A percentile compares a stretch with the other conserved stretches of the same genome.
Evolutionary conservation across 805 yeast species (phyloP).

Genomic region (Kuraishia hungarica): DNA sequence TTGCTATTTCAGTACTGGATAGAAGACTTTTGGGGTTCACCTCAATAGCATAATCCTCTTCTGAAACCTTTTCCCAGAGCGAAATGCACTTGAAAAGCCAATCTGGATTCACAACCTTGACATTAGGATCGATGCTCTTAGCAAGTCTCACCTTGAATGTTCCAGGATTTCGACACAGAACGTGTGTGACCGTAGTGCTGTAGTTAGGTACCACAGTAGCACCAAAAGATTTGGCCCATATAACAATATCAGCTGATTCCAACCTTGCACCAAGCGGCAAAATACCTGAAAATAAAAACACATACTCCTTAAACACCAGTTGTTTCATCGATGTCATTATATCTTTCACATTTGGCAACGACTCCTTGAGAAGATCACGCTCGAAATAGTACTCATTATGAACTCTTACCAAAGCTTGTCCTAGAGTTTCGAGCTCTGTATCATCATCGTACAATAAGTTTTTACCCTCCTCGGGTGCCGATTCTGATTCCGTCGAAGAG

Average conservation of each 20-base stretch:
- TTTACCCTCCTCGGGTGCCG: constrained; percentile 22
- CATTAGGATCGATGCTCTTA: constrained; percentile 44
- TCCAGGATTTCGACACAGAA: constrained; percentile 70
- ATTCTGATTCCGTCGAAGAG: constrained; percentile 1
- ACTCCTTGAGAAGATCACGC: constrained; percentile 22
- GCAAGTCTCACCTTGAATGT: constrained; percentile 85
- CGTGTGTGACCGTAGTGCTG: constrained; percentile 72
- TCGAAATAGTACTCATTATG: constrained; percentile 59
- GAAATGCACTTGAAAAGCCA: constrained; percentile 88
- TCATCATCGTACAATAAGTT: constrained; percentile 73
- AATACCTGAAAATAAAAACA: constrained; percentile 80
- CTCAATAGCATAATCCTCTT: constrained; percentile 44
- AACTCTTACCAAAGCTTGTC: constrained; percentile 51
- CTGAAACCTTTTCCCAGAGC: constrained; percentile 66
- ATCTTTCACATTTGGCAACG: constrained; percentile 43
- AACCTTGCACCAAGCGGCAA: constrained; percentile 74
- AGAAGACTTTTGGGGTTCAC: constrained; percentile 39
- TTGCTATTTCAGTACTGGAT: constrained; percentile 35
- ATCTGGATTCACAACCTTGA: constrained; percentile 79
- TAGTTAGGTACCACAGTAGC: constrained; percentile 73
- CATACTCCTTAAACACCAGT: constrained; percentile 56
- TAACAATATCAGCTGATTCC: constrained; percentile 76
- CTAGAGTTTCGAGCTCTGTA: constrained; percentile 58
- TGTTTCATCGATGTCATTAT: constrained; percentile 71
- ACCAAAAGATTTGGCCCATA: constrained; percentile 91